phyloP scores from a whole-genome alignment of 176 grass and related monocot species.

The Lolium multiflorum region DNA sequence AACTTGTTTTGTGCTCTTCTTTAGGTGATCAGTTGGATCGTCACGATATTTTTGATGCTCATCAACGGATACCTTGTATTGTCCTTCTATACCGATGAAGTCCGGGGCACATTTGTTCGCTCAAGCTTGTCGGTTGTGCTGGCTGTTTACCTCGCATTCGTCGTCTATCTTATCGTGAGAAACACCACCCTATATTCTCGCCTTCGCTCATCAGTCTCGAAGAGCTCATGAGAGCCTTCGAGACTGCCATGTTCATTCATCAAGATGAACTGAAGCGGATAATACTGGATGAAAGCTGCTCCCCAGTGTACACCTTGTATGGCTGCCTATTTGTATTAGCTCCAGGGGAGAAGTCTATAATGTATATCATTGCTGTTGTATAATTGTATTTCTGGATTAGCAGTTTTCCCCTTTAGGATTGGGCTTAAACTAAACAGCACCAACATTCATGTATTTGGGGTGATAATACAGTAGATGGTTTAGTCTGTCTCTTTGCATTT shows the following conservation, averaged over 20 bases:
- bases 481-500: background rate
- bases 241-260: no score
- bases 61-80: slow-evolving; percentile 96
- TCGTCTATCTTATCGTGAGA: slow-evolving; percentile 72
- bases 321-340: slow-evolving; percentile 31
- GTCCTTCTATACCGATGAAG: slow-evolving; percentile 71
- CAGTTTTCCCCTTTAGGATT: slow-evolving; percentile 36
- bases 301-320: slow-evolving; percentile 38
- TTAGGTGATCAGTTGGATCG: slow-evolving; percentile 85
- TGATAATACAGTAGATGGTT: slow-evolving; percentile 33
- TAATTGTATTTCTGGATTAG: slow-evolving; percentile 42
- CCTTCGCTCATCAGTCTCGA: slow-evolving; percentile 55
- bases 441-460: slow-evolving; percentile 16
- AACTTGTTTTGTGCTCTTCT: slow-evolving; percentile 31
- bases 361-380: slow-evolving; percentile 39
- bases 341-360: slow-evolving; percentile 33
- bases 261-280: slow-evolving; percentile 33
- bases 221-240: slow-evolving; percentile 56
- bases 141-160: slow-evolving; percentile 70
- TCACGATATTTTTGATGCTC: slow-evolving; percentile 83
- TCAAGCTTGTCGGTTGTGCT: slow-evolving; percentile 65
- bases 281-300: slow-evolving; percentile 24
- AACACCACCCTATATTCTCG: slow-evolving; percentile 59
- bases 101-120: slow-evolving; percentile 65
- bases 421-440: background rate